Base-by-base conservation (phyloP, 2,329 filamentous ascomycete genomes). In the Zasmidium angulare region DNA sequence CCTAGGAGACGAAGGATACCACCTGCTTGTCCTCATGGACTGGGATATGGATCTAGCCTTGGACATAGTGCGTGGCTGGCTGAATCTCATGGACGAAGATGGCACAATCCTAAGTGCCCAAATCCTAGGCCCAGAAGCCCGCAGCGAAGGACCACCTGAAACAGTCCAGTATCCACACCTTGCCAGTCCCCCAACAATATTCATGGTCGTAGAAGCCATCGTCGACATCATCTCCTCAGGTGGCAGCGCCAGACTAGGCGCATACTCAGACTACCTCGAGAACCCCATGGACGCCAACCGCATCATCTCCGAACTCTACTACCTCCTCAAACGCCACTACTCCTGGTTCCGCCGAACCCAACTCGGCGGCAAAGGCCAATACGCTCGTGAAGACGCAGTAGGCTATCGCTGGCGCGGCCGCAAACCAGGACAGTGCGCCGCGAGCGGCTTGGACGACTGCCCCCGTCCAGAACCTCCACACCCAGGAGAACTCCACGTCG, bases 401-500 rank as follows among this genome's bases (percentile, higher is more conserved):
- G 93, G 84, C 1, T 97, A 96, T 77, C 86, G 93, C 66, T 98
- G 93, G 93, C 87, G 91, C 55, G 93, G 93, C 63, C 89, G 93
- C 59, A 93, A 89, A 3, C 85, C 89, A 43, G 84, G 86, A 50
- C 93, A 97, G 73, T 88, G 95, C 61, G 82, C 97, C 50, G 95
- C 93, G 3, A 96, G 91, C 55, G 93, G 93, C 2, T 84, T 97
- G 1, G 93, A 98, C 69, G 93, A 98, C 77, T 97, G 97, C 72
- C 93, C 93, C 55, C 89, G 93, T 53, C 83, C 93, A 10, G 90
- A 95, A 74, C 92, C 93, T 17, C 93, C 93, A 31, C 92, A 96
- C 74, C 93, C 93, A 0, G 93, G 90, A 69, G 93, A 98, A 84
- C 83, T 98, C 51, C 93, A 98, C 74, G 88, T 96, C 31, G 93